Conservation (phyloP, 148 eudicot species). For the Linanthus parryae region DNA sequence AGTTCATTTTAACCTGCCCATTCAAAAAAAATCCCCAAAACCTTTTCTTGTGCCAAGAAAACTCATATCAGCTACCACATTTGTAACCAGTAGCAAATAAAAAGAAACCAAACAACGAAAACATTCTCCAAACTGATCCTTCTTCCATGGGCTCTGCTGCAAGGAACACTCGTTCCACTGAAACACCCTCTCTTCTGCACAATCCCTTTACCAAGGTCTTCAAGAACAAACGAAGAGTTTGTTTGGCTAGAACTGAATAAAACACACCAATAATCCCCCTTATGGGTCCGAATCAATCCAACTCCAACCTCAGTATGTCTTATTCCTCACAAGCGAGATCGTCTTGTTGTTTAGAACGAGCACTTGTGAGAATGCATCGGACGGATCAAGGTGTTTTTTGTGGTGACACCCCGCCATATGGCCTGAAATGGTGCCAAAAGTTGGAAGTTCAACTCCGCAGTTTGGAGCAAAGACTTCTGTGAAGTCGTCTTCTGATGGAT, state of each 20-base stretch:
- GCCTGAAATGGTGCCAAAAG: constrained; percentile 51
- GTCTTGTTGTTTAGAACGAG: constrained; percentile 33
- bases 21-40: no score
- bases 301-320: constrained; percentile 70
- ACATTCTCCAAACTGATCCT: background rate
- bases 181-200: constrained; percentile 69
- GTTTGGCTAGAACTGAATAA: constrained; percentile 42
- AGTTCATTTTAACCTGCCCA: no score
- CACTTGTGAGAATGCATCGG: constrained; percentile 47
- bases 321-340: constrained; percentile 35
- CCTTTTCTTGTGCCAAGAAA: no score
- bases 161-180: constrained; percentile 50
- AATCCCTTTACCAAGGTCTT: constrained; percentile 64
- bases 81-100: no score
- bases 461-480: constrained; percentile 69
- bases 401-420: constrained; percentile 53
- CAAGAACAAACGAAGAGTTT: constrained; percentile 55
- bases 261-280: constrained; percentile 62
- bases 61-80: no score
- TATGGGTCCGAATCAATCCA: constrained; percentile 37
- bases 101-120: background rate
- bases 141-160: constrained; percentile 27
- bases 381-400: constrained; percentile 37
- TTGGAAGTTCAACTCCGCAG: constrained; percentile 77
- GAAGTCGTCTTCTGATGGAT: constrained; percentile 49